Evolutionary conservation across 2,329 filamentous ascomycete genomes (phyloP).

Genomic region (Verticillium nonalfalfae): DNA sequence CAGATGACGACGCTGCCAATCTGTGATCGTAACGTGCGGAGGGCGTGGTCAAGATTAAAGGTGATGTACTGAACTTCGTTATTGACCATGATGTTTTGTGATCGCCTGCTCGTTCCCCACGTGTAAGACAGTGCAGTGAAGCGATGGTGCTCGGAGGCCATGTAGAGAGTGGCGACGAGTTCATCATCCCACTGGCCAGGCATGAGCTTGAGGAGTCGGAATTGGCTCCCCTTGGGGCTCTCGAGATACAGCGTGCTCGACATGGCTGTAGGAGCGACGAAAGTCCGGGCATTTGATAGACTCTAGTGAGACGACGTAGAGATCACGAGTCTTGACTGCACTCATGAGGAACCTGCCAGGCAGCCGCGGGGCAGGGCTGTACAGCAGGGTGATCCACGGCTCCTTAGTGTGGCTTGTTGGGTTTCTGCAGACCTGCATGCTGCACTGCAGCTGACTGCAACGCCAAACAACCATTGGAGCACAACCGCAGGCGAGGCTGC

Average conservation of each 20-base stretch:
- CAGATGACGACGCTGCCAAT: background rate
- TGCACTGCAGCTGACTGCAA: background rate
- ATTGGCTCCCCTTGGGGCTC: background rate
- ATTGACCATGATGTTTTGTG: slow-evolving; percentile 14
- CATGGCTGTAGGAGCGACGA: background rate
- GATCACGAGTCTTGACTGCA: background rate
- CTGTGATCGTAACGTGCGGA: slow-evolving; percentile 16
- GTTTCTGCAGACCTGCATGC: too few species aligned
- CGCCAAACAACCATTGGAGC: background rate
- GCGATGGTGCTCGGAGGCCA: background rate
- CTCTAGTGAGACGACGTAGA: background rate
- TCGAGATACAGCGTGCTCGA: slow-evolving; percentile 1
- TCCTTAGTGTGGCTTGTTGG: background rate
- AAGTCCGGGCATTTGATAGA: too few species aligned
- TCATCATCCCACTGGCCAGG: slow-evolving; percentile 8
- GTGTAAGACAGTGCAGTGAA: slow-evolving; percentile 21
- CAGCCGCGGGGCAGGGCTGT: background rate
- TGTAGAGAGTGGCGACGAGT: slow-evolving; percentile 1
- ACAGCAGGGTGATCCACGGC: background rate
- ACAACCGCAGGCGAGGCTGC: background rate
- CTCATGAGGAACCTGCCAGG: background rate
- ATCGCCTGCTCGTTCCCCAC: slow-evolving; percentile 15
- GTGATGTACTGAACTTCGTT: slow-evolving; percentile 14
- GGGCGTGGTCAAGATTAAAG: slow-evolving; percentile 18
- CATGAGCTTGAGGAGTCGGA: slow-evolving; percentile 5